Conservation (phyloP, 768 basidiomycete genomes). For the Favolaschia claudopus region DNA sequence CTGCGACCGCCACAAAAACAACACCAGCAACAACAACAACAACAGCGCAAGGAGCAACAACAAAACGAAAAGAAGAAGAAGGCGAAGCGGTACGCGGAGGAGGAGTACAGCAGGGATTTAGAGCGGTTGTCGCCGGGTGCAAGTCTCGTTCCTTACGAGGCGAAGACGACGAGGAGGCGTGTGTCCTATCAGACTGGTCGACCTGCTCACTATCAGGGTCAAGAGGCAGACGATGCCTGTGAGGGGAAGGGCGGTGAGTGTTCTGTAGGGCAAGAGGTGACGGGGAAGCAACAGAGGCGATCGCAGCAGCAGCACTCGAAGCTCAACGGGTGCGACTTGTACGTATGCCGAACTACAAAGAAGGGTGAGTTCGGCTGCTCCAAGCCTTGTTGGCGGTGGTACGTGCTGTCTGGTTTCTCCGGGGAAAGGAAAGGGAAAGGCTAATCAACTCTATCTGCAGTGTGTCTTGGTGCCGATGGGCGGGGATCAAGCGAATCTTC, state of each 20-base stretch:
- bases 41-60: conserved; percentile 11
- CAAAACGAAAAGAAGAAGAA: conserved; percentile 15
- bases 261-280: too few relatives aligned
- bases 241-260: too few relatives aligned
- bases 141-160: conserved; percentile 2
- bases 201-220: not conserved
- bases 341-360: conserved; percentile 58
- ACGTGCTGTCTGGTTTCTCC: too few relatives aligned
- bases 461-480: conserved; percentile 62
- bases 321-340: conserved; percentile 59
- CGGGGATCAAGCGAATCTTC: conserved; percentile 61
- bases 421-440: too few relatives aligned
- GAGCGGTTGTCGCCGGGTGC: not conserved
- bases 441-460: too few relatives aligned
- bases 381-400: conserved; percentile 59
- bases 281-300: too few relatives aligned
- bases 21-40: too few relatives aligned
- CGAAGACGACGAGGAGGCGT: not conserved
- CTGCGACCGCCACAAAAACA: not conserved
- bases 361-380: conserved; percentile 50
- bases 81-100: not conserved
- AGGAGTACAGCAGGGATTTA: not conserved
- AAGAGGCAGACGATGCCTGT: too few relatives aligned
- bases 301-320: conserved; percentile 2
- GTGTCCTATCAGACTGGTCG: not conserved